Percentiles rank a stretch among this genome's conserved stretches.
These are phyloP conservation scores for Loxodes magnus DNA, from an alignment of 73 alveolate species.

Conservation along the genomic window DNA sequence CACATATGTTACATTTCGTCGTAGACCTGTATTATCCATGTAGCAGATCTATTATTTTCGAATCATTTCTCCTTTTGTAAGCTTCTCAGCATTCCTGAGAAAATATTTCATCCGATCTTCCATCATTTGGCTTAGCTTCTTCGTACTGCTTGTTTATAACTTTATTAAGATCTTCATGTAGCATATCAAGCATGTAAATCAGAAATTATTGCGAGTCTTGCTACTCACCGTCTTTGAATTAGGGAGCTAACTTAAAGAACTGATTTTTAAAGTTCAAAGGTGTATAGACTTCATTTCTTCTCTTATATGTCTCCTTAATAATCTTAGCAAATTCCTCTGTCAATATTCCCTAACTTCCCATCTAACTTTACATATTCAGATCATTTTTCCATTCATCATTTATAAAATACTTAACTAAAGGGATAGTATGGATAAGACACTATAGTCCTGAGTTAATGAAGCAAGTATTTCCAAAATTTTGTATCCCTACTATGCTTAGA, in stretches of 20 bases:
- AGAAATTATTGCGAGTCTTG: conserved; percentile 71
- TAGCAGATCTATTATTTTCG: conserved; percentile 58
- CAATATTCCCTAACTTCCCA: conserved; percentile 38
- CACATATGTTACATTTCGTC: conserved; percentile 48
- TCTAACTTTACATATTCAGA: conserved; percentile 44
- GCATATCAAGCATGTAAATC: conserved; percentile 46
- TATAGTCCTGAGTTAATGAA: conserved; percentile 93
- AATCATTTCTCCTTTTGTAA: conserved; percentile 40
- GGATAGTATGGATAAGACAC: conserved; percentile 56
- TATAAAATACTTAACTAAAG: conserved; percentile 43
- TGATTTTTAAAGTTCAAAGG: conserved; percentile 61
- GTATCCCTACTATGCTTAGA: conserved; percentile 56
- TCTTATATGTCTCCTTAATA: conserved; percentile 27
- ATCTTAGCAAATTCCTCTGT: conserved; percentile 39
- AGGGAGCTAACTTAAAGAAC: conserved; percentile 33
- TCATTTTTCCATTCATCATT: conserved; percentile 32
- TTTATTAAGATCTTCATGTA: conserved; percentile 68
- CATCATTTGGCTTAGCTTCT: conserved; percentile 39
- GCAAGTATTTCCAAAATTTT: conserved; percentile 97
- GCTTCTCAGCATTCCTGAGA: conserved; percentile 34
- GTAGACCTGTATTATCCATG: conserved; percentile 68
- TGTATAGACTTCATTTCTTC: conserved; percentile 13
- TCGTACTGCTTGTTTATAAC: conserved; percentile 54
- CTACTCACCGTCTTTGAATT: conserved; percentile 46
- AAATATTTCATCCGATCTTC: conserved; percentile 14